Base-by-base conservation (phyloP, 352 stramenopile genomes). In the Lagenidium sp. region DNA sequence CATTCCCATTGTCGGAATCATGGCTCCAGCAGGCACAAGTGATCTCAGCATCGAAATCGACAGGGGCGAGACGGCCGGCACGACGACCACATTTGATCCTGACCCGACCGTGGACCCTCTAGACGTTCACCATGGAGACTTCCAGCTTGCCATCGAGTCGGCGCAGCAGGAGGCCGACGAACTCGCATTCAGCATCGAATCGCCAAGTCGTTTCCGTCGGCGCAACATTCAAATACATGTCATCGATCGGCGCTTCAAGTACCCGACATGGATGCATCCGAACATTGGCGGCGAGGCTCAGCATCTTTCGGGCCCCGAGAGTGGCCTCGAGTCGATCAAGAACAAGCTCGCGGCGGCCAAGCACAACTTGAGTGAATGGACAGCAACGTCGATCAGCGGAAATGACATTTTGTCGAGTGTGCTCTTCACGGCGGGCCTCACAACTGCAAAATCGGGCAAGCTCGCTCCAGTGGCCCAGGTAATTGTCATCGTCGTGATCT, bases 401-500 rank as follows among this genome's bases (percentile, higher is more conserved):
- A 95, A 95, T 55, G 81, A 95, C 50, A 87, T 95, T 39, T 50
- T 93, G 4, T 86, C 66, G 30, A 92, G 71, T 47, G 82, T 78
- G 34, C 68, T 91, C 32, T 90, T 89, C 44, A 75, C 65, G 19
- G 50, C 65, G 2, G 67, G 64, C 0, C 36, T 77, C 21, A 64
- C 59, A 8, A 54, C 48, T 2, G 52, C 73, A 4, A 69, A 61
- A 18, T 70, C 77, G 1, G 80, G 80, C 6, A 83, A 81, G 60
- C 53, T 95, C 34, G 76, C 78, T 18, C 81, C 82, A 0, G 28
- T 94, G 1, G 68, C 66, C 13, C 63, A 94, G 39, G 7, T 75
- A 12, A 47, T 92, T 15, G 80, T 95, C 5, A 60, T 63, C 5
- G 23, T 59, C 19, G 56, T 73, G 6, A 50, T 75, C 29, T 78